Evolutionary conservation across 2,329 filamentous ascomycete genomes (phyloP).

Genomic region (Furcasterigmium sp.): DNA sequence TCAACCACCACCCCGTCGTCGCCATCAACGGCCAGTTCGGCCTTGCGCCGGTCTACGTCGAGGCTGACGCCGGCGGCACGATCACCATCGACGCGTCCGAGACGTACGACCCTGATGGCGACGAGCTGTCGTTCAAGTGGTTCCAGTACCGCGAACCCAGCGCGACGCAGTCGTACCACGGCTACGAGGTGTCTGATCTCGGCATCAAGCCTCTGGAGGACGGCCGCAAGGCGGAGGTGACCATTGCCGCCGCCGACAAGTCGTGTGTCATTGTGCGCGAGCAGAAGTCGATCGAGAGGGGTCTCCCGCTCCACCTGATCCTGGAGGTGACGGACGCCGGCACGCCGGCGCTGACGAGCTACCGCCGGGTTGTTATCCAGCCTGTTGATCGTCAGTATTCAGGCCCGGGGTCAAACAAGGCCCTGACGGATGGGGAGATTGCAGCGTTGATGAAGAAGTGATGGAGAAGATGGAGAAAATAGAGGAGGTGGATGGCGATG

Average conservation of each 20-base stretch:
- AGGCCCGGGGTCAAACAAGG: background rate
- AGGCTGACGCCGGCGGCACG: constrained; percentile 30
- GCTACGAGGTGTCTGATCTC: constrained; percentile 32
- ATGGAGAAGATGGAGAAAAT: background rate
- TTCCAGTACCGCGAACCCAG: constrained; percentile 38
- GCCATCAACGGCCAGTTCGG: constrained; percentile 34
- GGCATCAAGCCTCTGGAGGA: constrained; percentile 18
- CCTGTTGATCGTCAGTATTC: constrained; percentile 15
- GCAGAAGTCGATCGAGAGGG: constrained; percentile 18
- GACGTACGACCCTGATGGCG: constrained; percentile 40
- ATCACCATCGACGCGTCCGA: constrained; percentile 37
- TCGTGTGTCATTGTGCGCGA: constrained; percentile 20
- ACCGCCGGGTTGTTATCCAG: constrained; percentile 36
- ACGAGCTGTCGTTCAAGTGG: constrained; percentile 40
- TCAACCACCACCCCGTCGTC: constrained; percentile 41
- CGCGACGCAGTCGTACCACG: constrained; percentile 32
- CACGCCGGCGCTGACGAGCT: constrained; percentile 36
- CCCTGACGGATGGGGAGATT: background rate
- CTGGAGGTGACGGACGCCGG: constrained; percentile 42
- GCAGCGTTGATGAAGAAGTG: no score
- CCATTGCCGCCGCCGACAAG: constrained; percentile 23
- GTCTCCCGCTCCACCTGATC: constrained; percentile 42
- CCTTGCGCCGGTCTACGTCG: constrained; percentile 29
- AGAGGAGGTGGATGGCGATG: background rate
- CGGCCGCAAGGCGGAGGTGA: constrained; percentile 8